Evolutionary conservation across 2,329 filamentous ascomycete genomes (phyloP), one percentile per base, ranked within the genome.

Genomic region (Monilinia fructigena): DNA sequence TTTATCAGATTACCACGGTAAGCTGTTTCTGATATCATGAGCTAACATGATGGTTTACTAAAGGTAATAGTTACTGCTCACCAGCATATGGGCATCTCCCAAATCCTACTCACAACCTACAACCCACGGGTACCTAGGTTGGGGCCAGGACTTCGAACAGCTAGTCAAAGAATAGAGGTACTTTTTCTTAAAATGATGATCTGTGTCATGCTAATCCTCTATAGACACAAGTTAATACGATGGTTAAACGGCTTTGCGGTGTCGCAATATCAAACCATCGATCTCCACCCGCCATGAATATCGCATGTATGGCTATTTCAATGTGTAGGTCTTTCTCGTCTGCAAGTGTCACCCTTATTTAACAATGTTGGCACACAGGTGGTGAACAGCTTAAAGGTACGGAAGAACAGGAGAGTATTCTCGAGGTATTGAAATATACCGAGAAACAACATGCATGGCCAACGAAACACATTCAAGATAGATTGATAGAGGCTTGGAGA

Each of bases 61-160:
- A 11, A n/a, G 23, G 4, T 16, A 38, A 18, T 35, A 74, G 77
- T 77, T 1, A 76, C 77, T 2, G 80, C 76, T 0, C 72, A 79
- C 55, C 78, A 80, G 64, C 78, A 81, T 67, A 79, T 78, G 56
- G 76, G 79, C 61, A 74, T 81, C 14, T 72, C 78, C 0, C 72
- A 75, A 14, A 80, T 81, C 38, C 70, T 81, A 8, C 75, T 73
- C 0, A 74, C 73, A 1, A 77, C 79, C 6, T 78, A 80, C 55
- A 76, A 81, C 52, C 79, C 80, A 0, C 68, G 70, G 16, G 66
- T 72, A 20, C 71, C 71, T 2, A 54, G 71, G 11, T 26, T 73
- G 3, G 71, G 71, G 8, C 71, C 71, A 1, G 47, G 63, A 16
- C 68, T 71, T 28, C 54, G 65, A 47, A 54, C 40, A 55, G 69